Base-by-base conservation (phyloP, 805 yeast genomes). In the Monosporozyma servazzii region DNA sequence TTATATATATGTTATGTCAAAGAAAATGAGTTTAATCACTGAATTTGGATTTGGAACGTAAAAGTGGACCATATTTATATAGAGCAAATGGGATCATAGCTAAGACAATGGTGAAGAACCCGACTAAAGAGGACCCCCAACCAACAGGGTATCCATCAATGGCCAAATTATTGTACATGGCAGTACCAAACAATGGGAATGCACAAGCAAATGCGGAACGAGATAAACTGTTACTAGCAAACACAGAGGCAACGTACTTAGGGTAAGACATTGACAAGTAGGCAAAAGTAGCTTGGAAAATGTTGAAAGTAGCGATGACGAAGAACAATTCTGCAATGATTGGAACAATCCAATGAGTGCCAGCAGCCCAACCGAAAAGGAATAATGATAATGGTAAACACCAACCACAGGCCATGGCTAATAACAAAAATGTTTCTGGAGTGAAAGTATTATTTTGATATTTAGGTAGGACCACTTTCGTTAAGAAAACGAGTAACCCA, bases 131-230 rank as follows among this genome's bases (percentile, higher is more conserved):
- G 3, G 76, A 66, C 2, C 83, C 85, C 83, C 82, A 80, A 3
- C 72, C 83, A 10, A 77, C 78, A 1, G 85, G 84, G 60, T 69
- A 81, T 41, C 70, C 72, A 1, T 64, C 66, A 48, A 75, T 73
- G 4, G 74, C 75, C 51, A 78, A 66, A 57, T 78, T 75, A 49
- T 70, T 66, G 61, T 75, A 85, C 78, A 84, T 74, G 31, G 79
- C 77, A 41, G 71, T 60, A 2, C 86, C 84, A 64, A 84, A 82
- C 50, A 85, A 70, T 41, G 86, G 85, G 70, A 81, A 81, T 2
- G 74, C 77, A 53, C 79, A 78, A 2, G 82, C 85, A 56, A 75
- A 72, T 2, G 65, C 64, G 5, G 79, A 69, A 50, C 85, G 72
- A 54, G 71, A 70, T 20, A 80, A 64, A 47, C 70, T 76, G 57